These are phyloP conservation scores for Pseudogymnoascus sp. DNA, from an alignment of 2,329 filamentous ascomycete genomes.

Conservation along the genomic window DNA sequence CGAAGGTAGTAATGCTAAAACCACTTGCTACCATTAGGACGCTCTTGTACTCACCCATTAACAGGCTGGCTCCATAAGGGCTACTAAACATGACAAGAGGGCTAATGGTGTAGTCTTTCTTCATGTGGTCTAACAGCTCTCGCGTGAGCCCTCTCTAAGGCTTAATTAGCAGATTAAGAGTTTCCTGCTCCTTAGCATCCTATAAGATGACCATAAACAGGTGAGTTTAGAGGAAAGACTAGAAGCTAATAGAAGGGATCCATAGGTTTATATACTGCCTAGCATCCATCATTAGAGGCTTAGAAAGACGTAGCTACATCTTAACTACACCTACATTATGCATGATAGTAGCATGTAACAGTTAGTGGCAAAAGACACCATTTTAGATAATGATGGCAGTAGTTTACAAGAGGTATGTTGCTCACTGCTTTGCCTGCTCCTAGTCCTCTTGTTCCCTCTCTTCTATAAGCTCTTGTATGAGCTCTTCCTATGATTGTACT, in stretches of 20 bases:
- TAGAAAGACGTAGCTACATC: conserved; percentile 12
- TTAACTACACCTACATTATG: conserved; percentile 7
- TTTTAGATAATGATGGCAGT: conserved; percentile 16
- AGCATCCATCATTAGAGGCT: conserved; percentile 17
- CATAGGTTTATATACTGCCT: conserved; percentile 15
- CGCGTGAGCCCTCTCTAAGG: too few relatives aligned
- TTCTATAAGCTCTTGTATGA: conserved; percentile 17
- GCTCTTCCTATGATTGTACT: too few relatives aligned
- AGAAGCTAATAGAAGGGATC: background rate
- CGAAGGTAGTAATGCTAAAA: conserved; percentile 29
- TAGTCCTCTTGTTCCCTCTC: conserved; percentile 13
- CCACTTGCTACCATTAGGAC: conserved; percentile 30
- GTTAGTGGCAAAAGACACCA: conserved; percentile 10
- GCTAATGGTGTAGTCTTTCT: background rate
- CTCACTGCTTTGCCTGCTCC: conserved; percentile 7
- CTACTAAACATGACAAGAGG: conserved; percentile 25
- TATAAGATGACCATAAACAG: conserved; percentile 16
- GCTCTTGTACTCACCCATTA: conserved; percentile 24
- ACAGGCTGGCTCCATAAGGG: conserved; percentile 26
- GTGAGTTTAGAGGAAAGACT: background rate
- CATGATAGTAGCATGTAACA: conserved; percentile 9
- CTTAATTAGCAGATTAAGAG: conserved; percentile 29
- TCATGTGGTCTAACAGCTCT: conserved; percentile 17
- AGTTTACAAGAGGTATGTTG: conserved; percentile 10
- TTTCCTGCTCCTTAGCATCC: conserved; percentile 14